These are phyloP conservation scores for Alternaria tenuissima DNA, from an alignment of 2,329 filamentous ascomycete genomes.

Conservation along the genomic window DNA sequence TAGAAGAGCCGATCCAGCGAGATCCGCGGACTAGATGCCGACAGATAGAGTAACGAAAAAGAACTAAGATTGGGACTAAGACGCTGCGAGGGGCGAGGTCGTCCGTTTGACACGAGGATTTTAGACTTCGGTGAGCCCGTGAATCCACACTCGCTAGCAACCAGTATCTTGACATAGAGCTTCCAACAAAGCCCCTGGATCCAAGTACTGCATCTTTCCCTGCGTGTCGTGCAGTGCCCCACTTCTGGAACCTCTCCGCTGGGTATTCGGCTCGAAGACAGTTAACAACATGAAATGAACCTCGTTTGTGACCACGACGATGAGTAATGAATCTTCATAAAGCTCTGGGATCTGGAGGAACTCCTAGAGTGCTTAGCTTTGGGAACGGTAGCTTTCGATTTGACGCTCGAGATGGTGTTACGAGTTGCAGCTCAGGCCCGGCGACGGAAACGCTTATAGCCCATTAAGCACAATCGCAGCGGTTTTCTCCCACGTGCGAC, in stretches of 20 bases:
- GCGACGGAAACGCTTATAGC: not conserved
- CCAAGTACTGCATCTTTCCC: not conserved
- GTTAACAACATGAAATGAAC: not conserved
- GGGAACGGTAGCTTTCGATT: not conserved
- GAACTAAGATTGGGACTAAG: not conserved
- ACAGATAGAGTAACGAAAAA: not conserved
- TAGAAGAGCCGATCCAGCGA: not conserved
- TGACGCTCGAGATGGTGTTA: constrained; percentile 1
- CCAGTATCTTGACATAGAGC: not conserved
- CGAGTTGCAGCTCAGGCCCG: not conserved
- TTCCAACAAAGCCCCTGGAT: not conserved
- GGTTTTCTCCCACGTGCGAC: not conserved
- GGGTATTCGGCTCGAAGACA: not conserved
- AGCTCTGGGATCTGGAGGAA: not conserved
- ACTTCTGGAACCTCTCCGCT: not conserved
- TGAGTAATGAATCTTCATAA: not conserved
- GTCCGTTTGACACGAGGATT: not conserved
- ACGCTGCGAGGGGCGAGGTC: not conserved
- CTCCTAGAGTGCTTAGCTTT: not conserved
- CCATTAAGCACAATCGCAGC: not conserved
- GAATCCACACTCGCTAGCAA: not conserved
- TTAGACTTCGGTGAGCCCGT: not conserved
- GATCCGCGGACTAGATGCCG: not conserved
- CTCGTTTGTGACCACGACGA: not conserved
- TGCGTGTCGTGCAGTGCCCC: constrained; percentile 1